These are phyloP conservation scores for Niveomyces coronatus DNA, from an alignment of 2,329 filamentous ascomycete species.

Conservation along the genomic window DNA sequence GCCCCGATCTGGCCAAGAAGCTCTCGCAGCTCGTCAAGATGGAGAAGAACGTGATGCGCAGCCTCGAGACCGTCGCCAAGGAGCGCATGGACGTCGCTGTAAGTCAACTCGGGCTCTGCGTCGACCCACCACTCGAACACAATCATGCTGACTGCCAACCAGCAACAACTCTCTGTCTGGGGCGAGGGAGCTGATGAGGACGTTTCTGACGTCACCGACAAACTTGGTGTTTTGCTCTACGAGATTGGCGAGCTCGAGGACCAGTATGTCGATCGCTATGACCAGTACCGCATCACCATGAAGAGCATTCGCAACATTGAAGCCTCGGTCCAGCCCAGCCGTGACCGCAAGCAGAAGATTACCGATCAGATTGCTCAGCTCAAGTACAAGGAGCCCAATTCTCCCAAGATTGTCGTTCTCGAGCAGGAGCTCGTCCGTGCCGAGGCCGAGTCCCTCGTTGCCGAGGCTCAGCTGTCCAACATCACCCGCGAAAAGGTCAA, in stretches of 20 bases:
- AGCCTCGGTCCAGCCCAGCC: slow-evolving; percentile 92
- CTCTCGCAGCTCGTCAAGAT: slow-evolving; percentile 97
- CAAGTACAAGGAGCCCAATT: slow-evolving; percentile 99
- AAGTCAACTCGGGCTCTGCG: slow-evolving; percentile 31
- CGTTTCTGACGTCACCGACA: slow-evolving; percentile 97
- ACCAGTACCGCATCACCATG: slow-evolving; percentile 97
- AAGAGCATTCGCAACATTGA: slow-evolving; percentile 99
- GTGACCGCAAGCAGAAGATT: slow-evolving; percentile 99
- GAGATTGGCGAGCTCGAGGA: slow-evolving; percentile 98
- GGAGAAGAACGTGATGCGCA: slow-evolving; percentile 99
- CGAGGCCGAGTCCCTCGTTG: slow-evolving; percentile 96
- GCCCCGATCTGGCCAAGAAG: slow-evolving; percentile 90
- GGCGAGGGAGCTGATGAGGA: slow-evolving; percentile 93
- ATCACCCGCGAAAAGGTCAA: slow-evolving; percentile 99
- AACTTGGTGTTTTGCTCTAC: slow-evolving; percentile 94
- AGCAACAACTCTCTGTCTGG: slow-evolving; percentile 99
- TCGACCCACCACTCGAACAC: too few relatives aligned
- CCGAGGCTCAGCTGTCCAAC: slow-evolving; percentile 96
- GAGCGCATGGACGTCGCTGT: slow-evolving; percentile 98
- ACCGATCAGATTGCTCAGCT: slow-evolving; percentile 97
- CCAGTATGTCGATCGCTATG: slow-evolving; percentile 96
- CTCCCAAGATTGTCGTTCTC: slow-evolving; percentile 91
- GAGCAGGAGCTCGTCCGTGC: slow-evolving; percentile 98
- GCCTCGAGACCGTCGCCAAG: slow-evolving; percentile 85
- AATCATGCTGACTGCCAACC: slow-evolving; percentile 11